Conservation (phyloP, 2,329 filamentous ascomycete genomes). For the Annulohypoxylon truncatum region DNA sequence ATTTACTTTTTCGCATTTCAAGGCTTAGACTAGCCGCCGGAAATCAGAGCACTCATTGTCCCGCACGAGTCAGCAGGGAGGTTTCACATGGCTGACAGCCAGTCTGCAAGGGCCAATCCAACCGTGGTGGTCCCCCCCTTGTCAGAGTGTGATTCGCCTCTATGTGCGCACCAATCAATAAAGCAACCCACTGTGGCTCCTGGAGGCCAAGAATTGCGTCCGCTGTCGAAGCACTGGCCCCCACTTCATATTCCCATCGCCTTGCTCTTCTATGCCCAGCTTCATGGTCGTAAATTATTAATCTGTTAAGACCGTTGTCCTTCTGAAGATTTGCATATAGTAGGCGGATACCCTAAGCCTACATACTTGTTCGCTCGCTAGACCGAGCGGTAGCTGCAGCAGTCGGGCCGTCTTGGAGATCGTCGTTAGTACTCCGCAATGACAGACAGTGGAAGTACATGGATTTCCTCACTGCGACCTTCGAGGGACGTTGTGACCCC, state of each 20-base stretch:
- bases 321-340: too few species aligned
- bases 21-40: not conserved
- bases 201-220: not conserved
- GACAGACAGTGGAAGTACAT: not conserved
- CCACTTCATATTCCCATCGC: not conserved
- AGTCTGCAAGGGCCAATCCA: conserved; percentile 11
- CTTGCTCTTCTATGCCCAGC: not conserved
- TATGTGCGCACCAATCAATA: conserved; percentile 8
- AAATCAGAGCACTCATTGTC: not conserved
- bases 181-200: conserved; percentile 3
- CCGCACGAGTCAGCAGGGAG: not conserved
- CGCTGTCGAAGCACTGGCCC: not conserved
- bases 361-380: not conserved
- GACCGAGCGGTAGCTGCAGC: not conserved
- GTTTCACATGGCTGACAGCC: not conserved
- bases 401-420: conserved; percentile 36
- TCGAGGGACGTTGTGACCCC: not conserved
- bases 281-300: not conserved
- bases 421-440: not conserved
- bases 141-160: not conserved
- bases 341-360: not conserved
- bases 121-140: conserved; percentile 5
- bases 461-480: not conserved
- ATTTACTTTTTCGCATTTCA: not conserved
- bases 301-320: too few species aligned